A percentile compares a stretch with the other conserved stretches of the same genome.
These are phyloP conservation scores for Orbilia quercus DNA, from an alignment of 2,329 filamentous ascomycete species.

Conservation along the genomic window DNA sequence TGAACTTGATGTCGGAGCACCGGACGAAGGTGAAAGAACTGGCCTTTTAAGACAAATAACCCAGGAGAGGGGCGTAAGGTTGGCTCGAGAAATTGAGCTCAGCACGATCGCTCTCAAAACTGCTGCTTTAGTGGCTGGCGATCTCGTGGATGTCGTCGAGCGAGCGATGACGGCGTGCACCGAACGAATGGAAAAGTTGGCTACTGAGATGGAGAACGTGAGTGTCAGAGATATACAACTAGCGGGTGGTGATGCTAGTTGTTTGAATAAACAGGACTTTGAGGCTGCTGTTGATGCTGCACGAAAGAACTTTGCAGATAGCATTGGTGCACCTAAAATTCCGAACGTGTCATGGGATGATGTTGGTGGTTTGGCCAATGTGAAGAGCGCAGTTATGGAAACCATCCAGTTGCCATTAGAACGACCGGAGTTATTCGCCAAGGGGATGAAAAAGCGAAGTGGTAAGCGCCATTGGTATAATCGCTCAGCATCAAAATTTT, in stretches of 20 bases:
- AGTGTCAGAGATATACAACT: conserved; percentile 86
- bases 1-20: conserved; percentile 91
- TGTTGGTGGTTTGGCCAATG: conserved; percentile 89
- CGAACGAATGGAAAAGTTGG: conserved; percentile 79
- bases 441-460: conserved; percentile 97
- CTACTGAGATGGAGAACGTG: conserved; percentile 66
- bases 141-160: conserved; percentile 93
- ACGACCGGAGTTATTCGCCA: conserved; percentile 90
- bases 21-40: conserved; percentile 91
- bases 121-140: conserved; percentile 91
- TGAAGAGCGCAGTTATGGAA: conserved; percentile 96
- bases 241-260: conserved; percentile 82
- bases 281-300: conserved; percentile 94
- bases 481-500: background rate
- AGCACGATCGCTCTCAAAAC: conserved; percentile 90
- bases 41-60: conserved; percentile 84
- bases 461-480: conserved; percentile 64
- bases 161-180: conserved; percentile 82
- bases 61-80: conserved; percentile 77
- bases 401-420: conserved; percentile 94
- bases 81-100: conserved; percentile 86
- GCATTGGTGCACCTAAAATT: conserved; percentile 97
- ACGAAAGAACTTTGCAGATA: conserved; percentile 96
- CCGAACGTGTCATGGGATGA: conserved; percentile 97
- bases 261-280: conserved; percentile 84